These are phyloP conservation scores for Malus sieversii DNA, from an alignment of 306 rosid genomes.

Conservation along the genomic window DNA sequence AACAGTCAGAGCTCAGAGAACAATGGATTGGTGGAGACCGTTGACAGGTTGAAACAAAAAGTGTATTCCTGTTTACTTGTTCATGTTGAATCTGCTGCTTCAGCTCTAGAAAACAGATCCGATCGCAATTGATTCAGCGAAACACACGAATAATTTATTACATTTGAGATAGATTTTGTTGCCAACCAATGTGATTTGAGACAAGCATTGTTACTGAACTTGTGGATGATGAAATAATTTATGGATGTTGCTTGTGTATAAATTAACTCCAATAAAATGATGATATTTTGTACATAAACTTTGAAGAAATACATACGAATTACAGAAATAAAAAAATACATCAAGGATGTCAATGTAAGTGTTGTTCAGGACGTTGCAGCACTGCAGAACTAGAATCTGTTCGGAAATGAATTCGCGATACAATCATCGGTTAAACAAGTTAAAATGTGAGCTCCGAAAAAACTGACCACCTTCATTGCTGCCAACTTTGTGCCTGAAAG, in stretches of 20 bases:
- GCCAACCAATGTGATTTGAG: constrained; percentile 8
- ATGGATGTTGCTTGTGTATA: constrained; percentile 9
- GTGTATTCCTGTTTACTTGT: constrained; percentile 65
- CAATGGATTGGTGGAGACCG: constrained; percentile 34
- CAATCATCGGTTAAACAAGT: background rate
- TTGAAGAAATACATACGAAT: background rate
- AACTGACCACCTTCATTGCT: constrained; percentile 9
- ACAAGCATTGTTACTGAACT: constrained; percentile 6
- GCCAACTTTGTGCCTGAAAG: constrained; percentile 13
- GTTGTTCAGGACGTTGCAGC: background rate
- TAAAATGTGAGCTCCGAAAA: background rate
- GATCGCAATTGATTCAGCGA: constrained; percentile 30
- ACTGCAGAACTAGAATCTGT: background rate
- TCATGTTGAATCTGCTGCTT: constrained; percentile 75
- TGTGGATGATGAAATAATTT: constrained; percentile 9
- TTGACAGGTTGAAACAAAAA: constrained; percentile 67
- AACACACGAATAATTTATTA: constrained; percentile 29
- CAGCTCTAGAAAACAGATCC: constrained; percentile 61
- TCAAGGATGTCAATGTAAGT: background rate
- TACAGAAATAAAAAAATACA: background rate
- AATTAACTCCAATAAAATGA: background rate
- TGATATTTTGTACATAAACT: background rate
- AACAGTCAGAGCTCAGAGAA: constrained; percentile 31
- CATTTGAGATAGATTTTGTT: constrained; percentile 12
- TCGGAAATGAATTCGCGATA: background rate